Evolutionary conservation across 306 rosid species (phyloP), one percentile per base, ranked within the genome.

Genomic region (Prinsepia uniflora): DNA sequence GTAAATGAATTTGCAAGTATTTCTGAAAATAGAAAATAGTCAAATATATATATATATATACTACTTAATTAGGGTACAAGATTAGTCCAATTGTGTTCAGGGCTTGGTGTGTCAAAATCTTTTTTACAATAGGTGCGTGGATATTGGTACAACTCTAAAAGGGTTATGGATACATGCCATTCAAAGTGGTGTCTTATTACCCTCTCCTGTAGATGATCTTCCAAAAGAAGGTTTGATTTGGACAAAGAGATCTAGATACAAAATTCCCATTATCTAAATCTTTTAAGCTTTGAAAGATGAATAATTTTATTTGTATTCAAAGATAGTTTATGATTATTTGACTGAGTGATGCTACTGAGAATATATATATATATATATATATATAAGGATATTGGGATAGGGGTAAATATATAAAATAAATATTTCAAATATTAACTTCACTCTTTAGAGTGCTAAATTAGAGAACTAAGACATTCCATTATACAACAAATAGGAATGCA

Each of bases 91-190:
- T 24, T 24, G 30, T 24, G 30, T 24, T 24, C 2, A 30, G 3
- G 53, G 10, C 52, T 66, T 56, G 67, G 61, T 12, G 45, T 10
- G 77, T 45, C 67, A 47, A 58, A 49, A 48, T 58, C 74, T 10
- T 60, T 10, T 59, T 54, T 7, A 53, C 19, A 54, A 5, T 50
- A 20, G 6, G 9, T 8, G 19, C n/a, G 63, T 43, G 41, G 70
- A 8, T 41, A 8, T 39, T 7, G 12, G 14, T 49, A 48, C 36
- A 30, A 30, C 4, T 0, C 36, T 1, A 30, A 59, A 46, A 72
- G 19, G 13, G 61, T 61, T 41, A 71, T 43, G 36, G 63, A 74
- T 46, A 56, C 15, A 36, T 39, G 48, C 14, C 36, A 62, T 9
- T 43, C 72, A 74, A 65, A 19, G 36, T 8, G 24, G 15, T 55